Percentiles rank a stretch among this genome's conserved stretches.
Conservation (phyloP, 164 flowering plant genomes). For the Taxillus chinensis region DNA sequence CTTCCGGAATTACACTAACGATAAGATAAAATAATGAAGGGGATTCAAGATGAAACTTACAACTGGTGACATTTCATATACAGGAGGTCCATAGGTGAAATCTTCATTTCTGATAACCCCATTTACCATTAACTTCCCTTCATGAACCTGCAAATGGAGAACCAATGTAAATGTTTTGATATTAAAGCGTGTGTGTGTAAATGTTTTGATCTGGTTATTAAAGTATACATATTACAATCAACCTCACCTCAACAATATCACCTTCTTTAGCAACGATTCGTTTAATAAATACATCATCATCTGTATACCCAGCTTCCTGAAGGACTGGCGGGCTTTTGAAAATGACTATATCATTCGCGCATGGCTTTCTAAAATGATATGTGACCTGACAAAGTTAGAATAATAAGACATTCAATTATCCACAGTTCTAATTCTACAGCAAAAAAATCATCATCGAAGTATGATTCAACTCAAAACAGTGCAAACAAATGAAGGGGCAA, state of each 20-base stretch:
- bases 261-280: constrained; percentile 88
- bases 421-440: background rate
- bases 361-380: constrained; percentile 90
- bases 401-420: constrained; percentile 11
- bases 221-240: too few species aligned
- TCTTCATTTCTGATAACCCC: constrained; percentile 68
- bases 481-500: too few species aligned
- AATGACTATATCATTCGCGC: constrained; percentile 86
- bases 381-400: constrained; percentile 49
- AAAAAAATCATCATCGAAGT: background rate
- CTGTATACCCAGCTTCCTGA: constrained; percentile 92
- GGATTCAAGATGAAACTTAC: constrained; percentile 24
- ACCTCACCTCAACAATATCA: constrained; percentile 77
- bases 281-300: constrained; percentile 92
- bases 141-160: constrained; percentile 56
- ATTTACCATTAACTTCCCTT: constrained; percentile 79
- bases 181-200: too few species aligned
- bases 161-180: too few species aligned
- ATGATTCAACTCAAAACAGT: too few species aligned
- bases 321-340: constrained; percentile 94
- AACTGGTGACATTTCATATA: constrained; percentile 71
- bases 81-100: constrained; percentile 68
- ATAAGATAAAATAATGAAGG: too few species aligned
- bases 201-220: too few species aligned
- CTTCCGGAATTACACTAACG: too few species aligned